Evolutionary conservation across 495 filamentous ascomycete species (phyloP).

Genomic region (Penicillium paxilli): DNA sequence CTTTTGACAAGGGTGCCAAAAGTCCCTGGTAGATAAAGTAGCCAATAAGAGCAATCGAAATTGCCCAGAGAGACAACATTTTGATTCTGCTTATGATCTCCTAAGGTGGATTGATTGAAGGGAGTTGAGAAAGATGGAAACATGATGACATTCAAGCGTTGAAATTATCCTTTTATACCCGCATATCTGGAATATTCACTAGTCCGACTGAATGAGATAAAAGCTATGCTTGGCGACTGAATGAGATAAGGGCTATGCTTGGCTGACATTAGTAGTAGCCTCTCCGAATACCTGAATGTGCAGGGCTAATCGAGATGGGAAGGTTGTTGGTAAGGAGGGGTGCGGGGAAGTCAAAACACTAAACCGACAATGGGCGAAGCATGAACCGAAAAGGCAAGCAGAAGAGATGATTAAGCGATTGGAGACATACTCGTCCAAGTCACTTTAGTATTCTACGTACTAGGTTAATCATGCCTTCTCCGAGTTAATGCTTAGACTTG

Average conservation of each 20-base stretch:
- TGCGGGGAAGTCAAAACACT: conserved; percentile 17
- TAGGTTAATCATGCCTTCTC: too few relatives aligned
- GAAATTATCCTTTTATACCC: neutral
- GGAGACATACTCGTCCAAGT: neutral
- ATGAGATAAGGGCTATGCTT: neutral
- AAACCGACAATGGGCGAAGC: too few relatives aligned
- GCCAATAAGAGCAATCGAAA: conserved; percentile 6
- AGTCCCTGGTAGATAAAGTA: conserved; percentile 8
- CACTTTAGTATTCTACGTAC: too few relatives aligned
- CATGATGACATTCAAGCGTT: neutral
- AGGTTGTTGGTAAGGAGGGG: neutral
- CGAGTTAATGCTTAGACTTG: too few relatives aligned
- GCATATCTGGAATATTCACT: too few relatives aligned
- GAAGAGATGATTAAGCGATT: conserved; percentile 10
- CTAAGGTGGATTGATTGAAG: neutral
- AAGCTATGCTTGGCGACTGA: neutral
- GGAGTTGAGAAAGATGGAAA: neutral
- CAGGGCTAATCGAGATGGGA: neutral
- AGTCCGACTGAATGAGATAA: too few relatives aligned
- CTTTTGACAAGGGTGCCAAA: conserved; percentile 13
- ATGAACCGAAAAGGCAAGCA: conserved; percentile 10
- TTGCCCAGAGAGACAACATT: conserved; percentile 29
- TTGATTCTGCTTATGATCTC: neutral
- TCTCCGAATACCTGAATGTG: too few relatives aligned
- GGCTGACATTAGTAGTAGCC: neutral